Conservation (phyloP, 2,329 filamentous ascomycete species). For the Fusarium sp. region DNA sequence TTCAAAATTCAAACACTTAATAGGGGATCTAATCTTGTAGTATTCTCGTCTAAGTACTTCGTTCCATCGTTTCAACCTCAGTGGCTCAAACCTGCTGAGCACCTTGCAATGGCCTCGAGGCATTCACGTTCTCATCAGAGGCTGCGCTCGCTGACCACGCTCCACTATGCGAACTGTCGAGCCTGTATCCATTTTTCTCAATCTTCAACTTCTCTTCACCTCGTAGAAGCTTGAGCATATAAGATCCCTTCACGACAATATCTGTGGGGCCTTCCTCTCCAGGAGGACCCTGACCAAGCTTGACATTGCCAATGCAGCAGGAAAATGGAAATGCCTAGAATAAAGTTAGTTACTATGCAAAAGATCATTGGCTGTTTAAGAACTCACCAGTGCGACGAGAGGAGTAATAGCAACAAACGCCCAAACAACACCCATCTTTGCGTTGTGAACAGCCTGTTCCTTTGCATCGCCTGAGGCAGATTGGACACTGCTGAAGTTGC, state of each 20-base stretch:
- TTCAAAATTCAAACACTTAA: not conserved
- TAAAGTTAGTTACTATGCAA: slow-evolving; percentile 14
- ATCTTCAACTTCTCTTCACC: slow-evolving; percentile 30
- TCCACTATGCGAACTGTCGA: slow-evolving; percentile 33
- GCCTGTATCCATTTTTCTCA: slow-evolving; percentile 31
- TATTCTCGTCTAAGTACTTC: not conserved
- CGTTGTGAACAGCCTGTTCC: slow-evolving; percentile 45
- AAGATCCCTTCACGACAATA: slow-evolving; percentile 50
- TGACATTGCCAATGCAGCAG: slow-evolving; percentile 53
- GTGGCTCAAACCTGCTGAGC: slow-evolving; percentile 15
- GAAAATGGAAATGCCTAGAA: slow-evolving; percentile 48
- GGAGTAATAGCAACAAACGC: slow-evolving; percentile 74
- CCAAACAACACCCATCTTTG: slow-evolving; percentile 72
- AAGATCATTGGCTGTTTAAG: too few species aligned
- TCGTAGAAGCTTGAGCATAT: slow-evolving; percentile 49
- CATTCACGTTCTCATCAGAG: not conserved
- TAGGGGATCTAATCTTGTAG: not conserved
- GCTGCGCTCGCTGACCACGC: slow-evolving; percentile 15
- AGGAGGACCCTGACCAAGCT: slow-evolving; percentile 47
- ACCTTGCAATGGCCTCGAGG: slow-evolving; percentile 18
- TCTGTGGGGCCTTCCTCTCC: slow-evolving; percentile 50
- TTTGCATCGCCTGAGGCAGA: slow-evolving; percentile 20
- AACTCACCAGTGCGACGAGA: slow-evolving; percentile 64
- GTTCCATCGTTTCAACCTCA: not conserved
- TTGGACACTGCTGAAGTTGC: slow-evolving; percentile 47